Conservation (phyloP, 768 basidiomycete species). For the Tulasnella sp. region DNA sequence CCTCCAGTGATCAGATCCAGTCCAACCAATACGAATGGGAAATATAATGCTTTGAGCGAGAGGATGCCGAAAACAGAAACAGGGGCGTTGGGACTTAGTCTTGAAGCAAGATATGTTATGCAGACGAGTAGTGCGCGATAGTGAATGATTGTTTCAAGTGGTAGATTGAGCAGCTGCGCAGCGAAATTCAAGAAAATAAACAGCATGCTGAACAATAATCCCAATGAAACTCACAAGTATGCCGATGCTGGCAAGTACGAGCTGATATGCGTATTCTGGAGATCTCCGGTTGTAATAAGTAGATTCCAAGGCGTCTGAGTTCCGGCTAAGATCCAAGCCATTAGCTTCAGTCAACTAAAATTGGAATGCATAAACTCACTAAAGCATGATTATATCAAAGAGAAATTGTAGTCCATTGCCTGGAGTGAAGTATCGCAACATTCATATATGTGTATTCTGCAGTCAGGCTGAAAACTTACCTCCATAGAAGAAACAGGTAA, state of each 20-base stretch:
- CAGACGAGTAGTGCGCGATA: constrained; percentile 51
- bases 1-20: constrained; percentile 53
- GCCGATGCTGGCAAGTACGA: constrained; percentile 38
- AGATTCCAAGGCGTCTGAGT: constrained; percentile 49
- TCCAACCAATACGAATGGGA: constrained; percentile 59
- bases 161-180: constrained; percentile 41
- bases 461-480: constrained; percentile 28
- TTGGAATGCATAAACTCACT: constrained; percentile 31
- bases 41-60: constrained; percentile 55
- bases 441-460: neutral
- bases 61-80: constrained; percentile 72
- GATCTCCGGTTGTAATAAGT: constrained; percentile 45
- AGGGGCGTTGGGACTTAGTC: constrained; percentile 49
- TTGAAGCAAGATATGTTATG: constrained; percentile 54
- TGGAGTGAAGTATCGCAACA: constrained; percentile 21
- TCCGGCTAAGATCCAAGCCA: constrained; percentile 36
- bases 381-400: constrained; percentile 60
- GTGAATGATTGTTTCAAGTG: constrained; percentile 44
- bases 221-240: constrained; percentile 42
- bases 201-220: neutral
- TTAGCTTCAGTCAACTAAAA: neutral
- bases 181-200: neutral
- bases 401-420: constrained; percentile 41
- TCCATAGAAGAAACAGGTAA: constrained; percentile 62
- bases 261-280: constrained; percentile 68